Conservation (phyloP, 495 filamentous ascomycete species). For the Talaromyces borbonicus region DNA sequence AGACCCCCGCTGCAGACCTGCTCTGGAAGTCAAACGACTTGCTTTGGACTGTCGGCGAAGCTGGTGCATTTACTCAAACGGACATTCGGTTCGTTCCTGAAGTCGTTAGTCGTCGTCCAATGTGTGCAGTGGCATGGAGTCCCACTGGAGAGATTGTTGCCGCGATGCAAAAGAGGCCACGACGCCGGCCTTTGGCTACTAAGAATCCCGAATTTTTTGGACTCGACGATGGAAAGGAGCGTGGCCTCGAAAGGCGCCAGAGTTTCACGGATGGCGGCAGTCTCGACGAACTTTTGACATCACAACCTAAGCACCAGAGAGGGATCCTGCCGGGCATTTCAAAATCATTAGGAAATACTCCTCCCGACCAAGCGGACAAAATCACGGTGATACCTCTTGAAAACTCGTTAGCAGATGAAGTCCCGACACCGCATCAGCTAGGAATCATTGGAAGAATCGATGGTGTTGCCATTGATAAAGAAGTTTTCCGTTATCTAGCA, state of each 20-base stretch:
- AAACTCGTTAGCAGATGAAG: constrained; percentile 44
- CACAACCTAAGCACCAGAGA: constrained; percentile 2
- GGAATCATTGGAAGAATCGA: constrained; percentile 53
- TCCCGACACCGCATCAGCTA: constrained; percentile 46
- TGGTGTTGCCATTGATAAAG: constrained; percentile 38
- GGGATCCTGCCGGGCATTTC: constrained; percentile 16
- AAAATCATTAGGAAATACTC: constrained; percentile 42
- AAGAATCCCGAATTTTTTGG: constrained; percentile 27
- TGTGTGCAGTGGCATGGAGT: constrained; percentile 37
- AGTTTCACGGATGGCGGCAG: constrained; percentile 62
- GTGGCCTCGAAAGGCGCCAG: constrained; percentile 36
- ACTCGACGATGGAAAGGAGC: constrained; percentile 22
- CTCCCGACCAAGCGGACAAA: constrained; percentile 41
- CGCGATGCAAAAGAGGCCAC: constrained; percentile 39
- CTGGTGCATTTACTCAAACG: constrained; percentile 76
- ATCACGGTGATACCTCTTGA: constrained; percentile 48
- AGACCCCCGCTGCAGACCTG: constrained; percentile 60
- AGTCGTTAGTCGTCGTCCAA: constrained; percentile 52
- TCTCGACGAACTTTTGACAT: constrained; percentile 35
- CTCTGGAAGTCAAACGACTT: constrained; percentile 88
- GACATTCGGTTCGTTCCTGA: constrained; percentile 76
- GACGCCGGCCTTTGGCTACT: constrained; percentile 26
- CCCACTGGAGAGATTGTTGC: constrained; percentile 36
- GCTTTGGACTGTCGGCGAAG: constrained; percentile 82
- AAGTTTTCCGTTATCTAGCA: constrained; percentile 49